These are phyloP conservation scores for Porogramme epimiltina DNA, from an alignment of 1,284 basidiomycete genomes.

Conservation along the genomic window DNA sequence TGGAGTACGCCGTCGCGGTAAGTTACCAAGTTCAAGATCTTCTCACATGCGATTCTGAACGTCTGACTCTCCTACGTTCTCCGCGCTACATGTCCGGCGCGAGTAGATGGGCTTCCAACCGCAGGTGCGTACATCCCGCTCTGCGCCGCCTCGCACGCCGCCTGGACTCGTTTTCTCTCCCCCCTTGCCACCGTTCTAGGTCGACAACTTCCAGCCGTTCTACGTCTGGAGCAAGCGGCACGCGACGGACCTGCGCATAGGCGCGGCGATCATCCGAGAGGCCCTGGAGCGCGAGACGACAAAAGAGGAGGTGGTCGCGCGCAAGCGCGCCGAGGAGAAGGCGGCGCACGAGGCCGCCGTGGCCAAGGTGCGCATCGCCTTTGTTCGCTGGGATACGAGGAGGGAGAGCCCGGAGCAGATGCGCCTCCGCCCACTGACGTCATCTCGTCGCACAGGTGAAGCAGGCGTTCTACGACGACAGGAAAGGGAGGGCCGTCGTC, in stretches of 20 bases:
- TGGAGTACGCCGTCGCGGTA: constrained; percentile 79
- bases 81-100: not conserved
- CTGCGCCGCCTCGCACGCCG: not conserved
- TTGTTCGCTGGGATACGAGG: not conserved
- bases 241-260: constrained; percentile 58
- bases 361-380: constrained; percentile 43
- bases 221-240: constrained; percentile 61
- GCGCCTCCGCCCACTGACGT: not conserved
- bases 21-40: constrained; percentile 29
- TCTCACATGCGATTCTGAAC: not conserved
- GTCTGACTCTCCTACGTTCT: not conserved
- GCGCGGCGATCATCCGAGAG: constrained; percentile 65
- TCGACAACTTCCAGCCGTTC: constrained; percentile 50
- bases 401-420: no score
- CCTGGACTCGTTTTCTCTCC: constrained; percentile 1
- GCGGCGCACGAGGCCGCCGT: constrained; percentile 52
- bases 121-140: constrained; percentile 40
- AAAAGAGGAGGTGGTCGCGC: constrained; percentile 52
- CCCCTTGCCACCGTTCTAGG: no score
- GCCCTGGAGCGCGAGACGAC: constrained; percentile 53
- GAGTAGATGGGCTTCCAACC: constrained; percentile 70
- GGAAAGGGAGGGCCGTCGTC: constrained; percentile 51
- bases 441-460: constrained; percentile 51
- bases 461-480: constrained; percentile 74
- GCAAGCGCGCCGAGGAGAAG: constrained; percentile 55